Percentiles rank a stretch among this genome's conserved stretches.
phyloP scores from a whole-genome alignment of 2,329 filamentous ascomycete genomes.

The Fusarium goolgardi region DNA sequence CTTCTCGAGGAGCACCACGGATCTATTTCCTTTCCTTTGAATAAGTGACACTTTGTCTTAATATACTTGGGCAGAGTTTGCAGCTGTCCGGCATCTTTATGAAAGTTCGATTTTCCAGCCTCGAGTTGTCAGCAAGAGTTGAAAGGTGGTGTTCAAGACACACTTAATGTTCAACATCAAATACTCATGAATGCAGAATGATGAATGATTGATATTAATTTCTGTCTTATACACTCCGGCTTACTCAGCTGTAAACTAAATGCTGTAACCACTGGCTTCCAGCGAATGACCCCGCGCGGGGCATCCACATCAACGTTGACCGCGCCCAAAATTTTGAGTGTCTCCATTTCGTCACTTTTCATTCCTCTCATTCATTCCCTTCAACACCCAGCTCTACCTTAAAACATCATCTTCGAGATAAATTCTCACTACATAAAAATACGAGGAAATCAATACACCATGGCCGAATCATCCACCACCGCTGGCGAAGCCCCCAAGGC shows the following conservation, averaged over 20 bases:
- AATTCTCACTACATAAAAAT: neutral
- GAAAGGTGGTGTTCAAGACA: neutral
- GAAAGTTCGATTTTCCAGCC: neutral
- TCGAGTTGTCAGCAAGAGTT: neutral
- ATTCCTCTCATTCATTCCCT: constrained; percentile 8
- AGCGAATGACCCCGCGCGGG: constrained; percentile 47
- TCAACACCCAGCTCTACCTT: constrained; percentile 1
- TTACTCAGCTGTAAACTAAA: constrained; percentile 22
- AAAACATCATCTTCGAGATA: neutral
- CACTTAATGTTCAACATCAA: neutral
- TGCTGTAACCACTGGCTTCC: constrained; percentile 22
- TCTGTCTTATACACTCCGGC: neutral
- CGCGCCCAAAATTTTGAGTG: constrained; percentile 41
- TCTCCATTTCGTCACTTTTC: constrained; percentile 41
- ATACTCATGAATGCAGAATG: neutral
- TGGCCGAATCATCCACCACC: constrained; percentile 52
- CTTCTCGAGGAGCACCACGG: fast-evolving
- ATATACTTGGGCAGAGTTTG: neutral
- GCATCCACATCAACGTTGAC: constrained; percentile 38
- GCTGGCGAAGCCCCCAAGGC: constrained; percentile 45
- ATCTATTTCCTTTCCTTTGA: neutral
- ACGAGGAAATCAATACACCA: constrained; percentile 20
- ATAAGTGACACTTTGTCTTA: neutral
- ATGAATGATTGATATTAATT: neutral
- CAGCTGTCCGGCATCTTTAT: neutral